Evolutionary conservation across 2,329 filamentous ascomycete genomes (phyloP), one percentile per base, ranked within the genome.

Genomic region (Macroventuria anomochaeta): DNA sequence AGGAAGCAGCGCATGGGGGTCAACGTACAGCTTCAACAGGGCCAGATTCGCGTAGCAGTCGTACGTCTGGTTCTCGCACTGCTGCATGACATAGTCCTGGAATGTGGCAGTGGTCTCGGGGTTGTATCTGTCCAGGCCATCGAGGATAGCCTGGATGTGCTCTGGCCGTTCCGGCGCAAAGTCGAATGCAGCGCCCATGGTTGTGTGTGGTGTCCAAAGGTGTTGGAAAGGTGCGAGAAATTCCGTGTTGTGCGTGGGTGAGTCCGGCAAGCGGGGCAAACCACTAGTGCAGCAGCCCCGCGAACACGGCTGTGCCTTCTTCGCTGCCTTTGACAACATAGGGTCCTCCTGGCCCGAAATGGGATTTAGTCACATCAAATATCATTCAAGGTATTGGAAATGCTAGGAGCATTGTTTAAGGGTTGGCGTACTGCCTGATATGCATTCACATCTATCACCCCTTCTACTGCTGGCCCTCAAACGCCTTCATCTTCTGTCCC

Each of bases 21-120:
- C 31, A 28, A 90, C 91, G 88, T 83, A 99, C 95, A 99, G 85
- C 82, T 99, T 99, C 79, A 99, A 77, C 62, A 99, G 81, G 41
- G 95, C 96, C 76, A 97, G 82, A 81, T 97, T 99, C 70, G 95
- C 92, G 79, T 97, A 97, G 83, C 89, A 91, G 79, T 99, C 95
- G 79, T 91, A 93, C 68, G 89, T 93, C 80, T 92, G 89, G 77
- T 90, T 88, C 79, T 97, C 93, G 83, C 95, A 99, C 81, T 99
- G 95, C 78, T 92, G 88, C 73, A 85, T 84, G 60, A 99, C 88
- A 79, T 99, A 99, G 76, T 91, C 89, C 83, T 99, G 93, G 77
- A 99, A 95, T 64, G 90, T 84, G 59, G 86, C 85, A 42, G 96
- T 96, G 44, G 95, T 96, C 82, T 99, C 95, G 34, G 95, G 95